These are phyloP conservation scores for Neonectria faginata DNA, from an alignment of 2,329 filamentous ascomycete genomes.

Conservation along the genomic window DNA sequence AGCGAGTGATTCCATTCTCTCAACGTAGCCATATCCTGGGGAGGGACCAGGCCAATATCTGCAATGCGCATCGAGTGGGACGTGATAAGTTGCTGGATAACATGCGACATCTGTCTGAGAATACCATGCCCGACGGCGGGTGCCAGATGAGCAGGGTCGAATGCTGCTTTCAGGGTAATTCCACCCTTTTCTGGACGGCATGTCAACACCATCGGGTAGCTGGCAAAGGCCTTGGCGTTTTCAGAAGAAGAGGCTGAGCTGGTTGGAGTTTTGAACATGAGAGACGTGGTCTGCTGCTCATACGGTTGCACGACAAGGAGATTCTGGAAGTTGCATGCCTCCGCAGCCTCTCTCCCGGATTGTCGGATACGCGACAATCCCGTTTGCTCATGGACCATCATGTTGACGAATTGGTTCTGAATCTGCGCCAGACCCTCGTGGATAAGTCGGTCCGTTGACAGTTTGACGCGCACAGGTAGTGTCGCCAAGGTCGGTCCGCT, in stretches of 20 bases:
- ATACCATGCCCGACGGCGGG: constrained; percentile 1
- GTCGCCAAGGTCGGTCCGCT: constrained; percentile 15
- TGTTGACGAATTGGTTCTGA: constrained; percentile 10
- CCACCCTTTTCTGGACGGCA: constrained; percentile 2
- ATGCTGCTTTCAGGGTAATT: constrained; percentile 6
- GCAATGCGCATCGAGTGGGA: constrained; percentile 9
- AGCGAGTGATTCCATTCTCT: constrained; percentile 8
- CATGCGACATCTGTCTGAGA: constrained; percentile 9
- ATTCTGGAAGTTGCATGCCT: constrained; percentile 16
- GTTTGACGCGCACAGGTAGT: constrained; percentile 9
- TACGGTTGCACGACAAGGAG: constrained; percentile 9
- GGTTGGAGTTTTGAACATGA: constrained; percentile 5
- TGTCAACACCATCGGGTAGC: constrained; percentile 5
- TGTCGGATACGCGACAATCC: constrained; percentile 7
- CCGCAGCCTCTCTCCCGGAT: constrained; percentile 4
- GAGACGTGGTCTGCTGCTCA: constrained; percentile 6
- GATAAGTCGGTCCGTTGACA: neutral
- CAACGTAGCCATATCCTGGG: constrained; percentile 8
- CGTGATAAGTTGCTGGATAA: constrained; percentile 8
- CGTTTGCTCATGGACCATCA: constrained; percentile 13
- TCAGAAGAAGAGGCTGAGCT: neutral
- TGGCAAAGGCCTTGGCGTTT: constrained; percentile 6
- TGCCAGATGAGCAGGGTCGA: neutral
- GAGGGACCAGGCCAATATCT: constrained; percentile 7
- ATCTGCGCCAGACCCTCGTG: constrained; percentile 7